Evolutionary conservation across 805 yeast species (phyloP).

Genomic region (Vanderwaltozyma polyspora): DNA sequence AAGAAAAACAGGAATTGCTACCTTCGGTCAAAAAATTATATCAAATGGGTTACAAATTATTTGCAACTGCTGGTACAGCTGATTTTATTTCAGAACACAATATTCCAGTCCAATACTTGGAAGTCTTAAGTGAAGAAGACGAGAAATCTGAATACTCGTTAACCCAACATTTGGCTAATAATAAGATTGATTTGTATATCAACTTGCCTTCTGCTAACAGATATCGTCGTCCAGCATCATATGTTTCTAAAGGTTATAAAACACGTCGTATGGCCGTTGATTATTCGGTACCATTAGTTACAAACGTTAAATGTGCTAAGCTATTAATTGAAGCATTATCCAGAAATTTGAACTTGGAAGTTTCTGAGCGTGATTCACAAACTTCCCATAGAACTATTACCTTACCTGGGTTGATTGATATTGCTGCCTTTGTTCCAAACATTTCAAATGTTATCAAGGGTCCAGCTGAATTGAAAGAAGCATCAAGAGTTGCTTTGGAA

Average conservation of each 20-base stretch:
- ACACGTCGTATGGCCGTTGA: slow-evolving; percentile 99
- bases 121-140: slow-evolving; percentile 66
- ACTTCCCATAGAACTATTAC: slow-evolving; percentile 74
- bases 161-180: slow-evolving; percentile 92
- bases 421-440: slow-evolving; percentile 68
- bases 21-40: slow-evolving; percentile 75
- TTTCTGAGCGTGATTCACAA: slow-evolving; percentile 74
- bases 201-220: slow-evolving; percentile 94
- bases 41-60: slow-evolving; percentile 78
- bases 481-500: slow-evolving; percentile 60
- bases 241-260: slow-evolving; percentile 93
- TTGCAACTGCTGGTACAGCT: slow-evolving; percentile 98
- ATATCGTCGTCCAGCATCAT: slow-evolving; percentile 97
- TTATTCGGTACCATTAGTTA: slow-evolving; percentile 92
- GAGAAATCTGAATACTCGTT: slow-evolving; percentile 90
- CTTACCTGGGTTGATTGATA: slow-evolving; percentile 79
- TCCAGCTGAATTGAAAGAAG: slow-evolving; percentile 48
- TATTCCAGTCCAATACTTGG: slow-evolving; percentile 89
- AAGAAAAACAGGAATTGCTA: slow-evolving; percentile 86
- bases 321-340: slow-evolving; percentile 88
- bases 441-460: slow-evolving; percentile 35
- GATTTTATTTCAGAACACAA: slow-evolving; percentile 94
- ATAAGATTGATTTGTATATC: slow-evolving; percentile 90
- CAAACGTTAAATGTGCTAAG: slow-evolving; percentile 96
- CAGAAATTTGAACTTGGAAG: slow-evolving; percentile 53